Percentiles rank a stretch among this genome's conserved stretches.
Conservation (phyloP, 305 asterid species). For the Solanum hybrid region DNA sequence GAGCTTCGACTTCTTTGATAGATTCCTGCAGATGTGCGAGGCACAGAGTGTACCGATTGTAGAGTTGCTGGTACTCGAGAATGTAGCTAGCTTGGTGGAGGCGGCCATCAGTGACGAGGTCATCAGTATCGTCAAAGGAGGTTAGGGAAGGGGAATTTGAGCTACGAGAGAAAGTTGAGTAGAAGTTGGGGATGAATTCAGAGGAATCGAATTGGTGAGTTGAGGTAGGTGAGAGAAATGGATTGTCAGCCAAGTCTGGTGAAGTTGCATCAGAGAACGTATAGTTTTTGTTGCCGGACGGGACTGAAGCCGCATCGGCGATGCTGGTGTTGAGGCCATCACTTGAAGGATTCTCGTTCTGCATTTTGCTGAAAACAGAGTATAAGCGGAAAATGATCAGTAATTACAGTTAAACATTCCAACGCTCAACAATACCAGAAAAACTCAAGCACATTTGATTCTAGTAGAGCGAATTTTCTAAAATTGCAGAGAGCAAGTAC, state of each 20-base stretch:
- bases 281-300: constrained; percentile 1
- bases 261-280: constrained; percentile 4
- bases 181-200: constrained; percentile 19
- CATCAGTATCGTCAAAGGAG: constrained; percentile 32
- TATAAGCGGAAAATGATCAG: background rate
- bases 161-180: constrained; percentile 36
- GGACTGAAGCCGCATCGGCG: constrained; percentile 1
- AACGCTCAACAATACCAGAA: background rate
- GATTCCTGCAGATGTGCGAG: constrained; percentile 51
- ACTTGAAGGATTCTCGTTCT: constrained; percentile 20
- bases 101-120: constrained; percentile 22
- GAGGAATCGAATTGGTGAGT: constrained; percentile 32
- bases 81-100: constrained; percentile 37
- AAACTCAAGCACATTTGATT: too few relatives aligned
- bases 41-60: constrained; percentile 57
- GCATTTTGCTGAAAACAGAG: constrained; percentile 19
- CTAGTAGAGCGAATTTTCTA: too few relatives aligned
- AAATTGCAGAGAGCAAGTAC: background rate
- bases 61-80: constrained; percentile 82
- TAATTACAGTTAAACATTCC: background rate
- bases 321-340: constrained; percentile 8
- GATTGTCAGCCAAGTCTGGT: constrained; percentile 21
- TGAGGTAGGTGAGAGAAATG: constrained; percentile 33
- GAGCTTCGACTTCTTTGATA: constrained; percentile 45
- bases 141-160: constrained; percentile 38